phyloP scores from a whole-genome alignment of 768 basidiomycete genomes.

The Floccularia luteovirens region DNA sequence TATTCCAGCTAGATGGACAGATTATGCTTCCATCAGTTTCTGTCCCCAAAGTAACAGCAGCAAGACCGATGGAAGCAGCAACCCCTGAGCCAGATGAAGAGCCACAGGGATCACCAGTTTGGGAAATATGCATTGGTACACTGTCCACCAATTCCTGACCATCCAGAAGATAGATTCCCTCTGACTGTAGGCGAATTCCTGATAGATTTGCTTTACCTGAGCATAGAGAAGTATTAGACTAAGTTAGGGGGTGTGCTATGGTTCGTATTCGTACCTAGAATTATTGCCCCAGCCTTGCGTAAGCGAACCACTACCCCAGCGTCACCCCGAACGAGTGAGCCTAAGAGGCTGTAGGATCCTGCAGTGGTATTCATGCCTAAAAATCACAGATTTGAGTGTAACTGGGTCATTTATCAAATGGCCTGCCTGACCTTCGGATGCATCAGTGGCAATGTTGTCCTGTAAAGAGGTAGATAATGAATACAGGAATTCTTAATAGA shows the following conservation, averaged over 20 bases:
- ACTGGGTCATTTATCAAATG: background rate
- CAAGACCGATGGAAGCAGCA: constrained; percentile 42
- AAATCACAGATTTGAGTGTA: background rate
- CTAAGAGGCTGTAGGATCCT: constrained; percentile 33
- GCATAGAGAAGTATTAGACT: background rate
- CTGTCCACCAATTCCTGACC: constrained; percentile 52
- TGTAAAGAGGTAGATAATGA: constrained; percentile 11
- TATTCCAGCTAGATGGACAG: constrained; percentile 45
- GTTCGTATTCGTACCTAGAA: constrained; percentile 33
- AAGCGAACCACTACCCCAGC: constrained; percentile 36
- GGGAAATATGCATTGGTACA: constrained; percentile 41
- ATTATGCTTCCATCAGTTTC: constrained; percentile 51
- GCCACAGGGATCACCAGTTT: constrained; percentile 45
- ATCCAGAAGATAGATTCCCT: constrained; percentile 38
- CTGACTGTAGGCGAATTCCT: constrained; percentile 45
- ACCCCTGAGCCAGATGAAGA: constrained; percentile 56
- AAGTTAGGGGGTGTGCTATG: background rate
- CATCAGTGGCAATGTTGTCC: constrained; percentile 42
- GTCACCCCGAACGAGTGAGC: constrained; percentile 35
- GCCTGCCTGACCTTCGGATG: constrained; percentile 27
- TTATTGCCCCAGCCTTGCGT: constrained; percentile 34
- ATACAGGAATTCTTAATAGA: no score
- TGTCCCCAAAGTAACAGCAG: constrained; percentile 36
- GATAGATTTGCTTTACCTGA: constrained; percentile 50
- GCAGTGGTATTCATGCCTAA: constrained; percentile 41